These are phyloP conservation scores for Mycena polygramma DNA, from an alignment of 768 basidiomycete species.

Conservation along the genomic window DNA sequence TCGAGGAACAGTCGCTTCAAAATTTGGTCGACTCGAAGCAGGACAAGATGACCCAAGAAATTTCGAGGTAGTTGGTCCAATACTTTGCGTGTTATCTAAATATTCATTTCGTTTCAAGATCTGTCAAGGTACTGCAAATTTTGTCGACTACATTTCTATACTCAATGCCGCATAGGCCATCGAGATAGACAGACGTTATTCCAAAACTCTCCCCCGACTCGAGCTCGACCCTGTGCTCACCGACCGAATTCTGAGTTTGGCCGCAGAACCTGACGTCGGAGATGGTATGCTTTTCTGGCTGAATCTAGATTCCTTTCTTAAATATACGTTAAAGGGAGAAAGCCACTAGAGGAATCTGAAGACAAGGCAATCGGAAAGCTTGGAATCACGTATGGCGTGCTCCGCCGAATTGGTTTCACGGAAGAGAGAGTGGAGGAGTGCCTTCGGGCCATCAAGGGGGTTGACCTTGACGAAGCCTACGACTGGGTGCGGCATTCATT, in stretches of 20 bases:
- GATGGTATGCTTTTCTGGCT: slow-evolving; percentile 44
- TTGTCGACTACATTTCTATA: not conserved
- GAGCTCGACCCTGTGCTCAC: slow-evolving; percentile 72
- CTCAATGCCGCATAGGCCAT: slow-evolving; percentile 68
- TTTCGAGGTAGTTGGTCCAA: slow-evolving; percentile 51
- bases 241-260: slow-evolving; percentile 71
- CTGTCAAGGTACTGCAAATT: slow-evolving; percentile 69
- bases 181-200: slow-evolving; percentile 83
- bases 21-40: slow-evolving; percentile 79
- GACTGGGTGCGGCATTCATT: slow-evolving; percentile 80
- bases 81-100: not conserved
- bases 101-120: slow-evolving; percentile 43
- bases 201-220: slow-evolving; percentile 71
- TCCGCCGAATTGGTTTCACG: slow-evolving; percentile 82
- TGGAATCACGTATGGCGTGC: slow-evolving; percentile 84
- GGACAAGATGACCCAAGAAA: slow-evolving; percentile 91
- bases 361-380: slow-evolving; percentile 81
- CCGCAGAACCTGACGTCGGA: slow-evolving; percentile 49
- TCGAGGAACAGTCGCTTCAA: slow-evolving; percentile 74
- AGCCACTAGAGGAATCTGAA: slow-evolving; percentile 65
- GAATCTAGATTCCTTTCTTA: slow-evolving; percentile 1
- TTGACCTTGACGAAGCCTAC: slow-evolving; percentile 89
- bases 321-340: slow-evolving; percentile 45
- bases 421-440: slow-evolving; percentile 81
- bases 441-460: slow-evolving; percentile 69